A percentile compares a stretch with the other conserved stretches of the same genome.
phyloP scores from a whole-genome alignment of 768 basidiomycete species.

The Ephemerocybe angulata region DNA sequence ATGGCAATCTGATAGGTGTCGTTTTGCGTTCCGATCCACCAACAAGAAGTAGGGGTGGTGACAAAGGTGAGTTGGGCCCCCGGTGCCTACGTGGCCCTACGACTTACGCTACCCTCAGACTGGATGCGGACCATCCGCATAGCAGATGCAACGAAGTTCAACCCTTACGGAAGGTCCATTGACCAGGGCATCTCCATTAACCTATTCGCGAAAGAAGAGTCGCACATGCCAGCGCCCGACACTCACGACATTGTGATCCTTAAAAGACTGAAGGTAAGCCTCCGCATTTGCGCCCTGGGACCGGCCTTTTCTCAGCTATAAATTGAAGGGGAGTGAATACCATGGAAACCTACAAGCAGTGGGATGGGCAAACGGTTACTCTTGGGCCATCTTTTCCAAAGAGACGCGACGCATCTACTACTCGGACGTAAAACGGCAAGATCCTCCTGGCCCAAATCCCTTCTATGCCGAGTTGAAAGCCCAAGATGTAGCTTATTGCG shows the following conservation, averaged over 20 bases:
- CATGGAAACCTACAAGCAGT: conserved; percentile 14
- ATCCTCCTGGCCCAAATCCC: not conserved
- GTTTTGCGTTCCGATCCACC: not conserved
- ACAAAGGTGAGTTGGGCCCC: not conserved
- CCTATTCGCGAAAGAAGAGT: not conserved
- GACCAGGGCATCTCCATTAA: not conserved
- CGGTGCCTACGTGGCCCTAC: no score
- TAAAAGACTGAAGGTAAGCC: not conserved
- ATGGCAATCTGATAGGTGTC: not conserved
- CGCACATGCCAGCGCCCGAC: not conserved
- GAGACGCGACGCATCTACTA: not conserved
- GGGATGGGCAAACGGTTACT: not conserved
- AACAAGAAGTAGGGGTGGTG: not conserved
- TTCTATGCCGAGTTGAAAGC: no score
- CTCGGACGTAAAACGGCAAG: not conserved
- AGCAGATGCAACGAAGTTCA: not conserved
- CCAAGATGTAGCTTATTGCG: conserved; percentile 1
- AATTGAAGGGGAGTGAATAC: not conserved
- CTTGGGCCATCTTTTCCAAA: not conserved
- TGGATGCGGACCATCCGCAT: not conserved
- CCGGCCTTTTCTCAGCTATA: not conserved
- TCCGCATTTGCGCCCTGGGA: not conserved
- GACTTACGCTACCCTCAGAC: not conserved
- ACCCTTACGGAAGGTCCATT: not conserved
- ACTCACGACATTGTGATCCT: not conserved